A percentile compares a stretch with the other conserved stretches of the same genome.
Evolutionary conservation across 2,329 filamentous ascomycete genomes (phyloP).

Genomic region (Alternaria tenuissima): DNA sequence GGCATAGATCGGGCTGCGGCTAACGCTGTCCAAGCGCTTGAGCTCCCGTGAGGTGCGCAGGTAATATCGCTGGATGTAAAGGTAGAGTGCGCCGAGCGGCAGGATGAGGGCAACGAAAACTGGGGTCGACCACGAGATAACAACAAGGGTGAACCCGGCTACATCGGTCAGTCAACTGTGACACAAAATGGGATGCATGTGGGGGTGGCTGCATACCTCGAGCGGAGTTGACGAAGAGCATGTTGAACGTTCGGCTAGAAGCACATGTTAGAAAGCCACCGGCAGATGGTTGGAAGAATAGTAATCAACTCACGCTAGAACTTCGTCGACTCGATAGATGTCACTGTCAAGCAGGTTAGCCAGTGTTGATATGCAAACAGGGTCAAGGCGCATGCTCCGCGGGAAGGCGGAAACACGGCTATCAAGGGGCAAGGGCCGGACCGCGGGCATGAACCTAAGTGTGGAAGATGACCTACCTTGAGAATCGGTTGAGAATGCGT

Average conservation of each 20-base stretch:
- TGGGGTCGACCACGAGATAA: conserved; percentile 85
- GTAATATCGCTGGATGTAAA: conserved; percentile 97
- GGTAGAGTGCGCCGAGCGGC: conserved; percentile 81
- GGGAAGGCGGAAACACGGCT: background rate
- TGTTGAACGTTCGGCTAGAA: conserved; percentile 85
- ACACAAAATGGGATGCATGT: conserved; percentile 19
- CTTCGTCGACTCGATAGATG: conserved; percentile 86
- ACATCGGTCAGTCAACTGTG: conserved; percentile 25
- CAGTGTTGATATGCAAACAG: conserved; percentile 2
- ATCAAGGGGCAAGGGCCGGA: conserved; percentile 14
- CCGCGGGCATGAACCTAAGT: conserved; percentile 10
- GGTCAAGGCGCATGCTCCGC: background rate
- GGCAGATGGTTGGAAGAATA: conserved; percentile 1
- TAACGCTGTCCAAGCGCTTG: conserved; percentile 94
- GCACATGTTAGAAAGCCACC: conserved; percentile 35
- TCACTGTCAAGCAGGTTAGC: conserved; percentile 60
- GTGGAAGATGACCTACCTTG: conserved; percentile 67
- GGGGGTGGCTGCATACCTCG: conserved; percentile 52
- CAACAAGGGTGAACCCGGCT: conserved; percentile 79
- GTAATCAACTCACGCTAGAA: conserved; percentile 70
- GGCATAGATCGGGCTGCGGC: conserved; percentile 93
- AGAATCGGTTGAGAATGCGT: conserved; percentile 96
- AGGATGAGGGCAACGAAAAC: conserved; percentile 81
- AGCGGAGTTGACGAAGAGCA: conserved; percentile 67
- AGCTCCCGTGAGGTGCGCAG: conserved; percentile 94